phyloP scores from a whole-genome alignment of 148 eudicot species.

The Agrostemma githago region DNA sequence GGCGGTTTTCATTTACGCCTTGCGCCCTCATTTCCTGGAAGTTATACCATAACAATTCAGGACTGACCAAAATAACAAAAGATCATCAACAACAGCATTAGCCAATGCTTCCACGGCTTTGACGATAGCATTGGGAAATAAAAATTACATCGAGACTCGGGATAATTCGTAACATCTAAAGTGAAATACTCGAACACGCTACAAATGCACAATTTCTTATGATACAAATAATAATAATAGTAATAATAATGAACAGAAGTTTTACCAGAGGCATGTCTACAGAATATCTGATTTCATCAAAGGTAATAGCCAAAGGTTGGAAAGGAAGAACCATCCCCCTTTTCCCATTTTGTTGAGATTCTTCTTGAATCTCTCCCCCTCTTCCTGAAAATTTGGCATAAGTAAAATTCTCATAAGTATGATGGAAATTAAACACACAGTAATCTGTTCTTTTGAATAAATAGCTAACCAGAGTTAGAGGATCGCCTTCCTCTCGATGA shows the following conservation, averaged over 20 bases:
- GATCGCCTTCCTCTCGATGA: slow-evolving; percentile 30
- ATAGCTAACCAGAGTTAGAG: slow-evolving; percentile 32
- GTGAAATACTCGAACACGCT: not conserved
- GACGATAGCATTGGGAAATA: not conserved
- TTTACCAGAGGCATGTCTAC: slow-evolving; percentile 77
- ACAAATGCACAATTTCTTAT: not conserved
- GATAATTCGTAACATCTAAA: not conserved
- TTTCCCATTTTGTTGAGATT: slow-evolving; percentile 24
- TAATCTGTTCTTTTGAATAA: not conserved
- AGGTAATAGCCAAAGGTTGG: slow-evolving; percentile 53
- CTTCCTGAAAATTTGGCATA: slow-evolving; percentile 33
- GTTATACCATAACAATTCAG: not conserved
- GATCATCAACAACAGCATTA: not conserved
- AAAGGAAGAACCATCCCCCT: slow-evolving; percentile 72
- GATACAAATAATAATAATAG: not conserved
- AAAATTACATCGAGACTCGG: not conserved
- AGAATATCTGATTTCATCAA: slow-evolving; percentile 58
- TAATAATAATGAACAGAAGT: not conserved
- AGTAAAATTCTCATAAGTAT: not conserved
- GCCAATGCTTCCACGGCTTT: not conserved
- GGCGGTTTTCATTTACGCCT: slow-evolving; percentile 3
- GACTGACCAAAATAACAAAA: not conserved
- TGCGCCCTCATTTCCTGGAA: slow-evolving; percentile 14
- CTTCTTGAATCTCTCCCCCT: slow-evolving; percentile 28
- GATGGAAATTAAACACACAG: not conserved